These are phyloP conservation scores for Yamagishiella unicocca DNA, from an alignment of 139 green algal species.

Conservation along the genomic window DNA sequence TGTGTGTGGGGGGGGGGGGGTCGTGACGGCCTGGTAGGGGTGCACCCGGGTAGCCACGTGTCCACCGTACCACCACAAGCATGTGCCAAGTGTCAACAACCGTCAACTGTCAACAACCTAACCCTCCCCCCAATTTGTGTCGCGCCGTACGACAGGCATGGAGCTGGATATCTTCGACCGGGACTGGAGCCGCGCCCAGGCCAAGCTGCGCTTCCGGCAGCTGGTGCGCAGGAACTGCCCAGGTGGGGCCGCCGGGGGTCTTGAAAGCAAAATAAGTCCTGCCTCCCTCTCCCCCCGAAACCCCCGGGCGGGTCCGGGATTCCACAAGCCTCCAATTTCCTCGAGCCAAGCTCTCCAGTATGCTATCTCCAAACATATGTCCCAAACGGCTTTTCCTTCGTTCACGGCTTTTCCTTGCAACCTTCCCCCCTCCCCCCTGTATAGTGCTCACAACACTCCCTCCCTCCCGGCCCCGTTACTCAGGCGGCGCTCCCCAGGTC, in stretches of 20 bases:
- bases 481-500: constrained; percentile 23
- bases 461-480: no score
- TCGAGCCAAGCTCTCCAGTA: background rate
- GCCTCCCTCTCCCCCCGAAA: background rate
- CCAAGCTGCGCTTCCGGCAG: constrained; percentile 25
- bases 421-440: background rate
- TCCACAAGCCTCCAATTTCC: background rate
- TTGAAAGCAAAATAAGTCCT: background rate
- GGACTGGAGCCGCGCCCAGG: constrained; percentile 17
- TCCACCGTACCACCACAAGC: no score
- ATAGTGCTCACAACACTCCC: background rate
- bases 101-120: no score
- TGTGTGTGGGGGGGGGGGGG: no score
- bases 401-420: background rate
- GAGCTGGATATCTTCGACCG: constrained; percentile 38
- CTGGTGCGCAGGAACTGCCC: constrained; percentile 10
- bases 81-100: no score
- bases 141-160: constrained; percentile 4
- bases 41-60: no score
- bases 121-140: background rate
- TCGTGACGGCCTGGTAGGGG: no score
- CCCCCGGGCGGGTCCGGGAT: background rate
- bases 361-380: background rate
- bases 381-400: background rate
- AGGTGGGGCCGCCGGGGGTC: background rate